Evolutionary conservation across 345 rosid species (phyloP).

Genomic region (Moricandia moricandioides): DNA sequence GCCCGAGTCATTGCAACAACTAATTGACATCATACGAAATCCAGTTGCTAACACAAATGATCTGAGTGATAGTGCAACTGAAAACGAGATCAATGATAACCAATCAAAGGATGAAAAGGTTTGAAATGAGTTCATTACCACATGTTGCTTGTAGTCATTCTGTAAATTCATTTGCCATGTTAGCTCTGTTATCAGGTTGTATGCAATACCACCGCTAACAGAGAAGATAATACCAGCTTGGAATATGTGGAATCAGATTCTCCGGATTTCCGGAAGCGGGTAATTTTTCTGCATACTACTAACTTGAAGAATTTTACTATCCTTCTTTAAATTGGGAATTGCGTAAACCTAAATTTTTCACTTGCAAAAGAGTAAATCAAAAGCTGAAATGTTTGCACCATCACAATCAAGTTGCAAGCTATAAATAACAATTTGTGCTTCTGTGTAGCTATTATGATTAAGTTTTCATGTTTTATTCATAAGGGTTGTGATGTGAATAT

Average conservation of each 20-base stretch:
- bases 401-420: background rate
- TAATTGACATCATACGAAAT: conserved; percentile 75
- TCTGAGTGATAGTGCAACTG: conserved; percentile 45
- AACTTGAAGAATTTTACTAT: background rate
- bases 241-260: conserved; percentile 75
- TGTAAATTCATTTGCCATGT: conserved; percentile 17
- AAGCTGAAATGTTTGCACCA: conserved; percentile 8
- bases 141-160: background rate
- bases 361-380: background rate
- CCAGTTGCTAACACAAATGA: conserved; percentile 49
- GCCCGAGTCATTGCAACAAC: conserved; percentile 69
- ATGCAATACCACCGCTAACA: conserved; percentile 37
- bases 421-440: too few relatives aligned
- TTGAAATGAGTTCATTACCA: background rate
- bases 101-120: conserved; percentile 81
- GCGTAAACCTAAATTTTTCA: background rate
- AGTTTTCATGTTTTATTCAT: background rate
- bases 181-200: conserved; percentile 45
- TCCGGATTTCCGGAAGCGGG: conserved; percentile 77
- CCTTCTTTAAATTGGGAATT: background rate
- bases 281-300: conserved; percentile 25
- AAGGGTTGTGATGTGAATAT: background rate
- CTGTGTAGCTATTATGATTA: background rate
- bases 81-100: conserved; percentile 66
- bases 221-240: conserved; percentile 52